Evolutionary conservation across 106 monocot species (phyloP), one percentile per base, ranked within the genome.

Genomic region (Allium cepa): DNA sequence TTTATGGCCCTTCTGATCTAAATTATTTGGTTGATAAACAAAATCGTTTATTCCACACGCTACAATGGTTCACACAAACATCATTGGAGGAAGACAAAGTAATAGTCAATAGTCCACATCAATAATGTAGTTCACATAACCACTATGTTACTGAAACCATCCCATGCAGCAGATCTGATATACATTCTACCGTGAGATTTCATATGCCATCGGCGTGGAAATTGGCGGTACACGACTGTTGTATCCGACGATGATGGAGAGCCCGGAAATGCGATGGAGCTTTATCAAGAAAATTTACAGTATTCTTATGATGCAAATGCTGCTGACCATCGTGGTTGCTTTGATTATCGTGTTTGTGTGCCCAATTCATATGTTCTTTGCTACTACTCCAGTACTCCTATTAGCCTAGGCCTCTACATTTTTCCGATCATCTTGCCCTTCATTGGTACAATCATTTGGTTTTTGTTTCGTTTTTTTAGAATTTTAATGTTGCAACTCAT

Each of bases 1-100:
- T 99, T 62, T 99, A 90, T 89, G 97, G 97, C 46, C 93, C 97
- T 60, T 93, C 93, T 78, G 97, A 93, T 73, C 84, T 99, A 59
- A 79, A 99, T 16, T 87, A 79, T 70, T 79, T 99, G 49, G 81
- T 90, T 64, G 87, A 85, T 60, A 93, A 62, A 99, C 93, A 93
- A 68, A 69, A 52, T 89, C 87, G 53, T 99, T 99, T 73, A 93
- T 99, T 49, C 97, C 97, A 67, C 83, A 83, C 76, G 87, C 84
- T 66, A 79, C 97, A 1, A 93, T 99, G 92, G 83, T 90, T 77
- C 84, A 93, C 51, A 70, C 87, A 36, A 88, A 85, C 66, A 99
- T 89, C 72, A 93, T 99, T 81, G 90, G 90, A 47, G 75, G 56
- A 26, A 57, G 58, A 55, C 70, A 63, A 64, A 72, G 72, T 68